These are phyloP conservation scores for Aspergillus amoenus DNA, from an alignment of 2,329 filamentous ascomycete genomes.

Conservation along the genomic window DNA sequence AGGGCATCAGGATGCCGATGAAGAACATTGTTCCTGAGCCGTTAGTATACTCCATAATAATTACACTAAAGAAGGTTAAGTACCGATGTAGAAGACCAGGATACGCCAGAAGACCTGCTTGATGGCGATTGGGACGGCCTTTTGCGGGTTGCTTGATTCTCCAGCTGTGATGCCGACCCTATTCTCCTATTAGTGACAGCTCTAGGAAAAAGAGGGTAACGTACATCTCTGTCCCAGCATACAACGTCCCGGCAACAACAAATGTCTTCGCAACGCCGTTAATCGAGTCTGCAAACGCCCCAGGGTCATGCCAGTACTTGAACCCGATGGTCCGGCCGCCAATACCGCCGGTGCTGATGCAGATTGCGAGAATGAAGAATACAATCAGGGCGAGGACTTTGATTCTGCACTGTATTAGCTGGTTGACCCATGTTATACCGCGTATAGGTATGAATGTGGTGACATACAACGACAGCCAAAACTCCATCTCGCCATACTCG, in stretches of 20 bases:
- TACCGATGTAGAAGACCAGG: conserved; percentile 60
- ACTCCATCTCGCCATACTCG: conserved; percentile 72
- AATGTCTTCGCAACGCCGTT: conserved; percentile 38
- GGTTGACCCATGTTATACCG: too few relatives aligned
- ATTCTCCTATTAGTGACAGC: not conserved
- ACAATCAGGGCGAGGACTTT: conserved; percentile 73
- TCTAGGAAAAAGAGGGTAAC: not conserved
- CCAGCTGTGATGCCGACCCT: conserved; percentile 36
- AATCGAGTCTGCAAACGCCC: conserved; percentile 66
- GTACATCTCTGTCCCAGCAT: conserved; percentile 30
- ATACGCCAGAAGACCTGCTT: conserved; percentile 44
- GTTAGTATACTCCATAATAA: too few relatives aligned
- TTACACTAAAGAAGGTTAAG: too few relatives aligned
- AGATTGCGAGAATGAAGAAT: conserved; percentile 74
- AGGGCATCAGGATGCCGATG: conserved; percentile 71
- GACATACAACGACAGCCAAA: conserved; percentile 64
- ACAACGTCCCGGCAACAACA: conserved; percentile 34
- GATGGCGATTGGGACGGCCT: conserved; percentile 47
- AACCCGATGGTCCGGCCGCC: conserved; percentile 70
- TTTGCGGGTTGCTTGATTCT: conserved; percentile 43
- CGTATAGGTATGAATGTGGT: not conserved
- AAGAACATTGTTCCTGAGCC: conserved; percentile 62
- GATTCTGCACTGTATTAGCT: conserved; percentile 35
- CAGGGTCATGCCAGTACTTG: conserved; percentile 66
- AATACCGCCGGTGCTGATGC: conserved; percentile 66